Base-by-base conservation (phyloP, 164 flowering plant genomes). In the Umbilicus rupestris region DNA sequence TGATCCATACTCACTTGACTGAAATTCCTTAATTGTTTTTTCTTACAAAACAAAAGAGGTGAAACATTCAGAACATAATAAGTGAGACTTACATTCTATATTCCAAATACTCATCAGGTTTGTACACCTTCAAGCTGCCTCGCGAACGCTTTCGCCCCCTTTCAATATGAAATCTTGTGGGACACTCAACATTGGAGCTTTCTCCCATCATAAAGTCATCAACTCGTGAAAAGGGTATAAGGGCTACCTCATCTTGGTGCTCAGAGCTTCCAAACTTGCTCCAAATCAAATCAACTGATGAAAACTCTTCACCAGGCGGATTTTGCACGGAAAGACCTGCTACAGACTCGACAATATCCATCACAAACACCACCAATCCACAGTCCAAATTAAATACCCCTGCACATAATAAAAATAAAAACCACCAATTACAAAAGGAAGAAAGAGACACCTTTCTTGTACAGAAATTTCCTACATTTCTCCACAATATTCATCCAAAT, bases 111-210 rank as follows among this genome's bases (percentile, higher is more conserved):
- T 89, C 96, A 75, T 94, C 99, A 73, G 68, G 72, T 70, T 88
- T 91, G 86, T 76, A 89, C 65, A 80, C 79, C 81, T 86, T 85
- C 66, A 94, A 78, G 78, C 87, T 84, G 22, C 97, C 94, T 73
- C 41, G 67, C 12, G 69, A 24, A 45, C 97, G 76, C 69, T 85
- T 89, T 69, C 96, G 73, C 67, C 93, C 97, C 78, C 88, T 87
- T 77, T 94, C 98, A 64, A 94, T 91, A 78, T 94, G 99, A 72
- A 91, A 94, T 46, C 87, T 73, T 7, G 98, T 89, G 1, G 96
- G 97, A 73, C 80, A 87, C 68, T 91, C 91, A 1, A 78, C 82
- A 70, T 77, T 86, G 35, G 85, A 82, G 76, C 97, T 87, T 73
- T 94, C 98, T 52, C 98, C 98, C 70, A 81, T 73, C 59, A 91